A percentile compares a stretch with the other conserved stretches of the same genome.
These are phyloP conservation scores for Penicillium psychrosexuale DNA, from an alignment of 2,329 filamentous ascomycete genomes.

Conservation along the genomic window DNA sequence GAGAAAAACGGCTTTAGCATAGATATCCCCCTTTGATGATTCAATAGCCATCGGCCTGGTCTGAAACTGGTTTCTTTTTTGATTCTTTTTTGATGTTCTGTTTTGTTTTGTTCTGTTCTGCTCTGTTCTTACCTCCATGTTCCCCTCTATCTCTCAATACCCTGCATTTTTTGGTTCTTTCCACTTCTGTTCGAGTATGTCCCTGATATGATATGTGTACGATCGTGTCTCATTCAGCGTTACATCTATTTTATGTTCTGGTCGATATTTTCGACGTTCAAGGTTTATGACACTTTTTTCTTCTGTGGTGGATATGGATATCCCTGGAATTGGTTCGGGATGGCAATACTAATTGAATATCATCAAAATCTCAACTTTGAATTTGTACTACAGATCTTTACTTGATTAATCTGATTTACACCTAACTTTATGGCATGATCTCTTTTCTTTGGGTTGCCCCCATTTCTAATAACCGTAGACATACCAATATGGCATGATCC, in stretches of 20 bases:
- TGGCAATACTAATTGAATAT: not conserved
- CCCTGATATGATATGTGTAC: constrained; percentile 26
- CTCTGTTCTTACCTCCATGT: not conserved
- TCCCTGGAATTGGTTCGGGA: not conserved
- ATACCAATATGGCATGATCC: not conserved
- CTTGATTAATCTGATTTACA: not conserved
- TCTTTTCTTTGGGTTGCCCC: not conserved
- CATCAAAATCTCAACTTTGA: not conserved
- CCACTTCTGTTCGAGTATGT: constrained; percentile 22
- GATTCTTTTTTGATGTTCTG: not conserved
- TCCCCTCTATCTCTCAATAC: constrained; percentile 5
- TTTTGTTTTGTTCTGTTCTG: not conserved
- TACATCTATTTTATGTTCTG: constrained; percentile 3
- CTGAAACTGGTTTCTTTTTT: constrained; percentile 1
- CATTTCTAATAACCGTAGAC: not conserved
- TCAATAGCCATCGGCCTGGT: constrained; percentile 6
- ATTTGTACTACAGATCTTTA: not conserved
- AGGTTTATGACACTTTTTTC: not conserved
- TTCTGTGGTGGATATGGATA: not conserved
- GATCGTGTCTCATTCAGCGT: constrained; percentile 24
- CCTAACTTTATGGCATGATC: not conserved
- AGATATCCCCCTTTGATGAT: constrained; percentile 12
- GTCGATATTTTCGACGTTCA: constrained; percentile 2
- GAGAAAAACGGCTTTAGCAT: constrained; percentile 11
- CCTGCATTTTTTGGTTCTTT: constrained; percentile 18